phyloP scores from a whole-genome alignment of 108 stramenopile species.

The Parmales sp. region DNA sequence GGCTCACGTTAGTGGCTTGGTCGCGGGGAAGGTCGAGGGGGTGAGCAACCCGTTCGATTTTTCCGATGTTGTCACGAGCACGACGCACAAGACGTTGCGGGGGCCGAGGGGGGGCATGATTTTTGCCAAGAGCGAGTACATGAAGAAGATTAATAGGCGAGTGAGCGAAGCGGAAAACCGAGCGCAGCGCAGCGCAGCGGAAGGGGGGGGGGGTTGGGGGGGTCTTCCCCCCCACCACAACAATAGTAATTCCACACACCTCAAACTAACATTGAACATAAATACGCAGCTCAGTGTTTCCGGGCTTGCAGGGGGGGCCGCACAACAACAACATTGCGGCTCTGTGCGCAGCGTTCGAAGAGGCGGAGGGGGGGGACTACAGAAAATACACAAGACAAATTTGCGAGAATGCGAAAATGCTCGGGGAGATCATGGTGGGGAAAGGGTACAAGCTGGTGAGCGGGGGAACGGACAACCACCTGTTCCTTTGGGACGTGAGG shows the following conservation, averaged over 20 bases:
- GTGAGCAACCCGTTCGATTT: slow-evolving; percentile 79
- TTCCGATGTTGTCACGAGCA: slow-evolving; percentile 98
- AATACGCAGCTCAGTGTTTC: slow-evolving; percentile 99
- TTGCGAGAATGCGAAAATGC: slow-evolving; percentile 77
- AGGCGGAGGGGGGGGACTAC: slow-evolving; percentile 83
- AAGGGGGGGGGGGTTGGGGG: no score
- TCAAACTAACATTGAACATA: no score
- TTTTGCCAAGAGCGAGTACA: slow-evolving; percentile 81
- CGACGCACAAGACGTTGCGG: slow-evolving; percentile 98
- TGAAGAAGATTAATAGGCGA: slow-evolving; percentile 79
- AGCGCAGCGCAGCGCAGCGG: no score
- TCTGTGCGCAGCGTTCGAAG: slow-evolving; percentile 91
- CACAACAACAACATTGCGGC: slow-evolving; percentile 98
- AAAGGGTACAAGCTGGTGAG: slow-evolving; percentile 86
- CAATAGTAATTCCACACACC: no score
- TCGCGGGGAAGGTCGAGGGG: slow-evolving; percentile 82
- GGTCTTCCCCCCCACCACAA: no score
- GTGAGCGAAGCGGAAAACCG: no score
- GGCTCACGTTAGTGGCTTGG: slow-evolving; percentile 98
- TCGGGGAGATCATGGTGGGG: slow-evolving; percentile 60
- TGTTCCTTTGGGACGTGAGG: slow-evolving; percentile 95
- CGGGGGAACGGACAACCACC: slow-evolving; percentile 98
- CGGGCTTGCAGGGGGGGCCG: slow-evolving; percentile 97
- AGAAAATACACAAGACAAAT: slow-evolving; percentile 71
- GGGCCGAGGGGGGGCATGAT: slow-evolving; percentile 99